Percentiles rank a stretch among this genome's conserved stretches.
These are phyloP conservation scores for Sergeia podlipaevii DNA, from an alignment of 208 protist species.

Conservation along the genomic window DNA sequence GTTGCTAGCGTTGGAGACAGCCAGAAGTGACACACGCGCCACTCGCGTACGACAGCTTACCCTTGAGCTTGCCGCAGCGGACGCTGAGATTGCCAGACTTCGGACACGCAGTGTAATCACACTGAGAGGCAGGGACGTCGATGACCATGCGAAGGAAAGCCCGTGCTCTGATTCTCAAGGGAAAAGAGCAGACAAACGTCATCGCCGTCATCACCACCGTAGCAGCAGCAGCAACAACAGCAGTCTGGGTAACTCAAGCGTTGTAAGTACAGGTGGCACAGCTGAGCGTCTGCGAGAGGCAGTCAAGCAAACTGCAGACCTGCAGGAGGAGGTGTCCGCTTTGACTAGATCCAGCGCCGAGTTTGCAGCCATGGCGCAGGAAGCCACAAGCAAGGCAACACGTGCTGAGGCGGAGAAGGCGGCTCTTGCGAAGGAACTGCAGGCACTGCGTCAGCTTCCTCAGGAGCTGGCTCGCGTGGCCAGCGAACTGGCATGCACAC, in stretches of 20 bases:
- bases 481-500: slow-evolving; percentile 30
- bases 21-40: slow-evolving; percentile 36
- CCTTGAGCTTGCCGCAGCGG: slow-evolving; percentile 35
- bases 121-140: not conserved
- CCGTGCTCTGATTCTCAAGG: not conserved
- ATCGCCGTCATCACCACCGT: no score
- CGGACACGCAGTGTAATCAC: not conserved
- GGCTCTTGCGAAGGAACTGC: slow-evolving; percentile 30
- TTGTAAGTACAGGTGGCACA: slow-evolving; percentile 8
- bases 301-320: not conserved
- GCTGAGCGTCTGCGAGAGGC: not conserved
- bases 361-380: no score
- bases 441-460: slow-evolving; percentile 27
- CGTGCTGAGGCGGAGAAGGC: slow-evolving; percentile 15
- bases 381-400: slow-evolving; percentile 9
- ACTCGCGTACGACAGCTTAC: slow-evolving; percentile 29
- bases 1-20: slow-evolving; percentile 19
- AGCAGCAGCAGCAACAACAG: slow-evolving; percentile 5
- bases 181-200: slow-evolving; percentile 3
- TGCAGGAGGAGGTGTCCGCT: slow-evolving; percentile 16
- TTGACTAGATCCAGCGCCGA: no score
- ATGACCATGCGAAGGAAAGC: not conserved
- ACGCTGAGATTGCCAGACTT: slow-evolving; percentile 28
- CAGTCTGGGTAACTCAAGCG: slow-evolving; percentile 1
- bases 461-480: slow-evolving; percentile 36